phyloP scores from a whole-genome alignment of 2,329 filamentous ascomycete species.

The Neoarthrinium moseri region DNA sequence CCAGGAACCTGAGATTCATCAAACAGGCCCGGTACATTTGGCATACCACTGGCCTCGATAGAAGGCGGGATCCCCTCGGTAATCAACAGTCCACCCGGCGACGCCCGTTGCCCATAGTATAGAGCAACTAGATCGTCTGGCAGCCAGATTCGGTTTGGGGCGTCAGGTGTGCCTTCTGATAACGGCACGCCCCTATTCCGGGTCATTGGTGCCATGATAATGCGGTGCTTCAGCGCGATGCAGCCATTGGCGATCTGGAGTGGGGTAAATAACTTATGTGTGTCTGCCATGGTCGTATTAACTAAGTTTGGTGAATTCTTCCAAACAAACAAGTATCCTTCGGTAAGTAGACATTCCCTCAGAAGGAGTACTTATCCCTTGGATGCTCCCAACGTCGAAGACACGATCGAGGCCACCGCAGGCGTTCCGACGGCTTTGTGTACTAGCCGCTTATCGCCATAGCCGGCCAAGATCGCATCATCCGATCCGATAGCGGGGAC shows the following conservation, averaged over 20 bases:
- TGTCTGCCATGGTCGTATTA: not conserved
- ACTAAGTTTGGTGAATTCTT: too few relatives aligned
- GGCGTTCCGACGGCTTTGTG: conserved; percentile 5
- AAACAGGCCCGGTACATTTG: conserved; percentile 56
- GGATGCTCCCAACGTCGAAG: not conserved
- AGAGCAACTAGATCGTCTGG: conserved; percentile 37
- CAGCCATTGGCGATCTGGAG: conserved; percentile 38
- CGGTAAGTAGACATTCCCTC: too few relatives aligned
- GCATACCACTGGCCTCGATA: conserved; percentile 28
- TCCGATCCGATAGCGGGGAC: conserved; percentile 11
- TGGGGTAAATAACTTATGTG: conserved; percentile 36
- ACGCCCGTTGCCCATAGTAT: conserved; percentile 42
- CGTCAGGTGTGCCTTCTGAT: conserved; percentile 39
- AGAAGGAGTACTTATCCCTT: not conserved
- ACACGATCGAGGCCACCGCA: not conserved
- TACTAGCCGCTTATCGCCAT: conserved; percentile 5
- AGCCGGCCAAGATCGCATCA: conserved; percentile 6
- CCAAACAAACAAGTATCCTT: too few relatives aligned
- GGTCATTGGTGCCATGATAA: conserved; percentile 51
- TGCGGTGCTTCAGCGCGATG: conserved; percentile 47
- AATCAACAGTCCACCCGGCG: conserved; percentile 39
- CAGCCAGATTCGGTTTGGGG: conserved; percentile 49
- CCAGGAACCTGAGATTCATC: conserved; percentile 48
- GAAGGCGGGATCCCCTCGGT: conserved; percentile 47
- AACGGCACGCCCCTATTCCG: conserved; percentile 49